Evolutionary conservation across 345 rosid species (phyloP), one percentile per base, ranked within the genome.

Genomic region (Combretum micranthum): DNA sequence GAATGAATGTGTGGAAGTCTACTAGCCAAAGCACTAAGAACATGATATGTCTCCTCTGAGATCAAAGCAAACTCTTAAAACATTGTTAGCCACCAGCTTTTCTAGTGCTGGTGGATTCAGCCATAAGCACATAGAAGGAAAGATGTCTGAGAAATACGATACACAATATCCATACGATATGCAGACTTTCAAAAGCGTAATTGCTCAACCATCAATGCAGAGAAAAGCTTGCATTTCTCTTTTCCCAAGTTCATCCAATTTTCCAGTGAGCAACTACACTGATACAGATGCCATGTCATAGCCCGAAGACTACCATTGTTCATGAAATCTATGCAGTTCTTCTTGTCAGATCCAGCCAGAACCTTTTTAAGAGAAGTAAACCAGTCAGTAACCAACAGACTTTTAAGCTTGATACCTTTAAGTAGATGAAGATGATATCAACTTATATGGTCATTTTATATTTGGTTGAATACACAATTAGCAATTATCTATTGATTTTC

Each of bases 41-140:
- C 88, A 68, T 64, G 78, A 67, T 73, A 92, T 63, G 82, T 87
- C 72, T 88, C 96, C 59, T 58, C 60, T 20, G 95, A 79, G 61
- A 92, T 58, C 21, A 85, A 86, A 68, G 80, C 70, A 74, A 78
- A 84, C 69, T 88, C 96, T 58, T 45, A 80, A 68, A 55, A 86
- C 77, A 57, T 83, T 68, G 44, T 65, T 78, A 69, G 76, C 84
- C 62, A 64, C 46, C 66, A 88, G 77, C 73, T 74, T 84, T 55
- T 72, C 78, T 45, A 92, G 64, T 57, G 84, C 61, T 55, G 98
- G 96, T 44, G 85, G 86, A 73, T 64, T 81, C 75, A 92, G 67
- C 96, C 96, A 92, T 65, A 92, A 66, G 77, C 93, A 84, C 65
- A 92, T 55, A 69, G 87, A 74, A 69, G 85, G 95, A 72, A 86